Conservation (phyloP, 305 asterid genomes). For the Coffea humblotiana region DNA sequence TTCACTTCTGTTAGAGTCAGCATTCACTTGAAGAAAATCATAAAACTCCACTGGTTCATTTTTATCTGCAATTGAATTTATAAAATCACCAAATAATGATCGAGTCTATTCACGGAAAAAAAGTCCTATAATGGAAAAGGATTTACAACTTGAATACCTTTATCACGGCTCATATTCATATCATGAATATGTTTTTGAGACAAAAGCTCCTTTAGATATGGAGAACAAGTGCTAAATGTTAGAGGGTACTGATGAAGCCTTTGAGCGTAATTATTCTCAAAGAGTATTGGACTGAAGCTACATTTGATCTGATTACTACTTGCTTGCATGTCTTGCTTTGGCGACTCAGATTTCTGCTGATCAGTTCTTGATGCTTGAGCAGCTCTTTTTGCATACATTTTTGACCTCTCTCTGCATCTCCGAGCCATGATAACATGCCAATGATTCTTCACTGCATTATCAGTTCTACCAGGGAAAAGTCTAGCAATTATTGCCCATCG, state of each 20-base stretch:
- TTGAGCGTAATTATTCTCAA: constrained; percentile 10
- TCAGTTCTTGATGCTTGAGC: constrained; percentile 16
- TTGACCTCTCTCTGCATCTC: constrained; percentile 59
- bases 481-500: constrained; percentile 80
- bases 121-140: background rate
- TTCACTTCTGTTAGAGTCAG: constrained; percentile 60
- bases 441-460: constrained; percentile 89
- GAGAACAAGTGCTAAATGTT: constrained; percentile 1
- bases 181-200: constrained; percentile 14
- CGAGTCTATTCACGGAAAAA: no score
- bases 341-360: constrained; percentile 12
- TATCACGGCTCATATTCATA: background rate
- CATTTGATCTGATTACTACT: background rate
- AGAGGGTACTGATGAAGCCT: constrained; percentile 5
- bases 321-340: constrained; percentile 1
- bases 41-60: constrained; percentile 57
- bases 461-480: constrained; percentile 79
- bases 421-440: constrained; percentile 91
- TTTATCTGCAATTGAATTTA: constrained; percentile 34
- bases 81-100: background rate
- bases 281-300: constrained; percentile 10
- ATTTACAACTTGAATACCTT: background rate
- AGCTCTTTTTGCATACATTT: constrained; percentile 37
- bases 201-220: constrained; percentile 19
- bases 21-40: constrained; percentile 67